phyloP scores from a whole-genome alignment of 768 basidiomycete genomes.

The Galerina marginata region DNA sequence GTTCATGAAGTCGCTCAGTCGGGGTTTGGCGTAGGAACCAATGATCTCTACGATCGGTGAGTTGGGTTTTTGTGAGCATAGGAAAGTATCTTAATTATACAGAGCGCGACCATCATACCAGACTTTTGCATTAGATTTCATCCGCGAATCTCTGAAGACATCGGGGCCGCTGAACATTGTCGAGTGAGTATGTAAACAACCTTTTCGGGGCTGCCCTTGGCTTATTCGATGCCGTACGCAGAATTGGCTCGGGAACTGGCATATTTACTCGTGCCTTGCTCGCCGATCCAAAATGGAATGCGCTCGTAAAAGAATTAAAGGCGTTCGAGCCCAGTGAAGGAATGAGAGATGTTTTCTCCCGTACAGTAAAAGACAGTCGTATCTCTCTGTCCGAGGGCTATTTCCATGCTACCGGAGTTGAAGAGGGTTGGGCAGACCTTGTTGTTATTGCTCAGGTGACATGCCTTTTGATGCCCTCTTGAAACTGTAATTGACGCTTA shows the following conservation, averaged over 20 bases:
- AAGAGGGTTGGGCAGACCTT: slow-evolving; percentile 77
- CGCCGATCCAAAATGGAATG: slow-evolving; percentile 60
- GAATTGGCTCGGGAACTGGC: slow-evolving; percentile 86
- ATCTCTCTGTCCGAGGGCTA: slow-evolving; percentile 66
- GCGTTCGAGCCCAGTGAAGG: slow-evolving; percentile 88
- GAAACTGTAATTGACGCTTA: slow-evolving; percentile 6
- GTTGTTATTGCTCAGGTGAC: slow-evolving; percentile 75
- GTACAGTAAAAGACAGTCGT: slow-evolving; percentile 58
- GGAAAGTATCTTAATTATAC: neutral
- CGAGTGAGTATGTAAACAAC: slow-evolving; percentile 54
- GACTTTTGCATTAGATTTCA: slow-evolving; percentile 58
- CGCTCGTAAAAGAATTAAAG: slow-evolving; percentile 54
- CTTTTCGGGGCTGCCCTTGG: neutral
- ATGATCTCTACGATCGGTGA: slow-evolving; percentile 80
- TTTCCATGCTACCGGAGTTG: slow-evolving; percentile 67
- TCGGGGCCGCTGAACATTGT: slow-evolving; percentile 60
- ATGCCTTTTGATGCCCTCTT: neutral
- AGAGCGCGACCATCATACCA: slow-evolving; percentile 90
- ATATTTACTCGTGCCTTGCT: slow-evolving; percentile 87
- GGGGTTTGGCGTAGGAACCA: slow-evolving; percentile 83
- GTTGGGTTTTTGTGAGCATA: slow-evolving; percentile 11
- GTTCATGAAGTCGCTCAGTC: slow-evolving; percentile 70
- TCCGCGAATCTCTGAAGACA: slow-evolving; percentile 52
- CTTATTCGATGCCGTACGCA: slow-evolving; percentile 31
- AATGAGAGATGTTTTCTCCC: slow-evolving; percentile 77